A percentile compares a stretch with the other conserved stretches of the same genome.
These are phyloP conservation scores for Pyrenophora tritici-repentis DNA, from an alignment of 2,329 filamentous ascomycete species.

Conservation along the genomic window DNA sequence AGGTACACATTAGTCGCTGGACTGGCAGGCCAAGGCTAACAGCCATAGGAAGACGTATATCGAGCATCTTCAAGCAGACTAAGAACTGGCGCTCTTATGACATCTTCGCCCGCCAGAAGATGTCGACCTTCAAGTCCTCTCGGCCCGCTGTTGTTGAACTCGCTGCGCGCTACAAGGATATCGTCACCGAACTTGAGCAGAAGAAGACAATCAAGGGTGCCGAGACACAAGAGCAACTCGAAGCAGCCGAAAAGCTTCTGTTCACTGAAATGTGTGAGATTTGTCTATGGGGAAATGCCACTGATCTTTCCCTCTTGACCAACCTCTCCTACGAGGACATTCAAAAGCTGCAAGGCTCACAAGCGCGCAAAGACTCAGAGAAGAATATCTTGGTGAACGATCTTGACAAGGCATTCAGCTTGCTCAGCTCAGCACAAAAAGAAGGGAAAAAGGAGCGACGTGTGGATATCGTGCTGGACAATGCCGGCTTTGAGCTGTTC, in stretches of 20 bases:
- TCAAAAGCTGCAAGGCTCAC: constrained; percentile 89
- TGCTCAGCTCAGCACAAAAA: constrained; percentile 68
- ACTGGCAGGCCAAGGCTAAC: constrained; percentile 3
- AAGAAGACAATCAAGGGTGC: constrained; percentile 52
- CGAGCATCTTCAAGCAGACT: constrained; percentile 75
- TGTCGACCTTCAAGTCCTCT: constrained; percentile 88
- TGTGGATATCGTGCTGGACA: constrained; percentile 95
- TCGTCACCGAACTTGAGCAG: constrained; percentile 68
- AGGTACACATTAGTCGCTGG: constrained; percentile 55
- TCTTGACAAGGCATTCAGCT: constrained; percentile 71
- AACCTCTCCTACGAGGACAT: constrained; percentile 94
- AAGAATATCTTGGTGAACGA: constrained; percentile 93
- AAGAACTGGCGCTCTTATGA: constrained; percentile 89
- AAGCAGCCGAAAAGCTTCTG: constrained; percentile 73
- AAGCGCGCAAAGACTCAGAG: constrained; percentile 83
- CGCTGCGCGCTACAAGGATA: constrained; percentile 74
- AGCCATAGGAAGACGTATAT: constrained; percentile 68
- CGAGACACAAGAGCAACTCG: constrained; percentile 58
- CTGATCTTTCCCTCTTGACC: constrained; percentile 88
- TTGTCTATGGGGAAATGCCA: constrained; percentile 96
- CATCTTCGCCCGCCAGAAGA: constrained; percentile 87
- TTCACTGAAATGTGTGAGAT: constrained; percentile 96
- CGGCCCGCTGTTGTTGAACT: constrained; percentile 84
- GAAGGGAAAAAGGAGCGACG: constrained; percentile 69
- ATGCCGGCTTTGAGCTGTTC: constrained; percentile 95